Evolutionary conservation across 2,329 filamentous ascomycete genomes (phyloP).

Genomic region (Byssochlamys sp.): DNA sequence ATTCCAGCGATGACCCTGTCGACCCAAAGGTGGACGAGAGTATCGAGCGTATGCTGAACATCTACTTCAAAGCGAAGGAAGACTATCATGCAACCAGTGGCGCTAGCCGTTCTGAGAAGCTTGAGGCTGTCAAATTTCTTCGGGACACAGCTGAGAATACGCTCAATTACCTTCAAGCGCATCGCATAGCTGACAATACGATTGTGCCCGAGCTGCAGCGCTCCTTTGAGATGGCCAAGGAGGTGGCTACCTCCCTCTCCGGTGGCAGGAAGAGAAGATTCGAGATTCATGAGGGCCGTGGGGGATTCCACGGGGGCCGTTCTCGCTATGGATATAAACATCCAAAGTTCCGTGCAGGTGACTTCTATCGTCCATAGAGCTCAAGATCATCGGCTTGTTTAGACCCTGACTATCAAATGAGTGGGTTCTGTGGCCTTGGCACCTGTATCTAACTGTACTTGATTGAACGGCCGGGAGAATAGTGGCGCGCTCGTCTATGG

Average conservation of each 20-base stretch:
- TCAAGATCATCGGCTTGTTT: background rate
- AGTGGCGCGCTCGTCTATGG: background rate
- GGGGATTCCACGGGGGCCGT: background rate
- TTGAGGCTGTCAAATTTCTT: conserved; percentile 29
- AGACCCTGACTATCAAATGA: background rate
- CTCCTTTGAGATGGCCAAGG: conserved; percentile 24
- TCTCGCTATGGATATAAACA: background rate
- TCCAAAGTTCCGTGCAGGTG: conserved; percentile 4
- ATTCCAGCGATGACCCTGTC: conserved; percentile 1
- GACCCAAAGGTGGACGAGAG: conserved; percentile 10
- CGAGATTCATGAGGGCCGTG: conserved; percentile 12
- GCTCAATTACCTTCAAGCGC: conserved; percentile 22
- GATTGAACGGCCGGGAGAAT: background rate
- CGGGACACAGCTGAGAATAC: conserved; percentile 37
- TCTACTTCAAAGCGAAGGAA: conserved; percentile 27
- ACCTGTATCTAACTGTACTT: background rate
- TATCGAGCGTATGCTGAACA: conserved; percentile 16
- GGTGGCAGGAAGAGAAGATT: conserved; percentile 33
- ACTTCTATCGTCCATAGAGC: conserved; percentile 18
- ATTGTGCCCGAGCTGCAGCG: conserved; percentile 24
- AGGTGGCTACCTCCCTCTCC: conserved; percentile 25
- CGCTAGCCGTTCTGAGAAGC: conserved; percentile 13
- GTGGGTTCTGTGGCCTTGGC: background rate
- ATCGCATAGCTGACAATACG: conserved; percentile 14
- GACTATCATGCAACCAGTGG: conserved; percentile 25